Conservation (phyloP, 257 asterid genomes). For the Solanum peruvianum region DNA sequence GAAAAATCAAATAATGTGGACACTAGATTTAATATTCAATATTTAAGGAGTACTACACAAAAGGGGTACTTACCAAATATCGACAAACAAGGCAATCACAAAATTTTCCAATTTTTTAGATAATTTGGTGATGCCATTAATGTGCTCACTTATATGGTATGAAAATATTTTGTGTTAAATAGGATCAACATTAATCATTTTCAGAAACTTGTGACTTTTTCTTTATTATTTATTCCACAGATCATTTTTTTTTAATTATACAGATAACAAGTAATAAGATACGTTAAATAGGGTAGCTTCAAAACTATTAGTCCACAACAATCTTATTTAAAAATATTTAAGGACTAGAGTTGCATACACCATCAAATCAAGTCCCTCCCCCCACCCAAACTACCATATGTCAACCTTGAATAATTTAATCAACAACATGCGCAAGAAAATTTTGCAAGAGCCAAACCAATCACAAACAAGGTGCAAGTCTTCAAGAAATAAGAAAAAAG, state of each 20-base stretch:
- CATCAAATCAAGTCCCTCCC: neutral
- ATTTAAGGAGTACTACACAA: neutral
- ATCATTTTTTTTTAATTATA: neutral
- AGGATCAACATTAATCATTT: neutral
- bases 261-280: neutral
- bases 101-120: neutral
- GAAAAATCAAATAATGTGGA: neutral
- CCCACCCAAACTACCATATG: neutral
- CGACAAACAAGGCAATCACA: neutral
- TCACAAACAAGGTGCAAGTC: neutral
- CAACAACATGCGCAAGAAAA: neutral
- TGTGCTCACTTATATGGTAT: neutral
- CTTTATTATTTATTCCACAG: neutral
- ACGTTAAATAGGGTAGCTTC: neutral
- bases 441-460: neutral
- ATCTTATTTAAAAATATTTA: neutral
- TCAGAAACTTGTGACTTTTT: neutral
- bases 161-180: neutral
- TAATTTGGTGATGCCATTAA: neutral
- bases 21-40: neutral
- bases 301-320: neutral
- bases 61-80: neutral
- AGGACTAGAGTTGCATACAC: neutral
- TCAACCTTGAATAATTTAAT: neutral
- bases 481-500: neutral